Evolutionary conservation across 345 rosid species (phyloP).

Genomic region (Geranium rotundifolium): DNA sequence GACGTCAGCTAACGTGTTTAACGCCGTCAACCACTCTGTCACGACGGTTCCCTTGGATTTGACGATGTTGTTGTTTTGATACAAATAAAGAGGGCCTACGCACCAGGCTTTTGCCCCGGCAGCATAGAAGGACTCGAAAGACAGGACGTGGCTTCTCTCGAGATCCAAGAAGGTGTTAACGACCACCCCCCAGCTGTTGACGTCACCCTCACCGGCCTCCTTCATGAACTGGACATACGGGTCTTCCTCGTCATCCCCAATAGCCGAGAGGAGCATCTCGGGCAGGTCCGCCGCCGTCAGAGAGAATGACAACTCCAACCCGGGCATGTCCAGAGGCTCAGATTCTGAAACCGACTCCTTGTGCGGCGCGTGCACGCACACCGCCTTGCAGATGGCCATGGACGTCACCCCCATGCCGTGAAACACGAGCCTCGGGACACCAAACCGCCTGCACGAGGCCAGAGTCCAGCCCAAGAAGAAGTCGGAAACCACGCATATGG

Average conservation of each 20-base stretch:
- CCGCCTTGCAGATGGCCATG: slow-evolving; percentile 5
- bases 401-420: slow-evolving; percentile 8
- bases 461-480: slow-evolving; percentile 17
- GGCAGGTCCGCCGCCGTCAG: slow-evolving; percentile 1
- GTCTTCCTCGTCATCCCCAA: not conserved
- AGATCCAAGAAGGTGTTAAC: slow-evolving; percentile 19
- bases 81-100: slow-evolving; percentile 12
- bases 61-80: not conserved
- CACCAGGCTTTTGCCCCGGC: slow-evolving; percentile 18
- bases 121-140: slow-evolving; percentile 13
- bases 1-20: no score
- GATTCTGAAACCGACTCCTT: not conserved
- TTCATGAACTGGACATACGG: not conserved
- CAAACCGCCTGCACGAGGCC: slow-evolving; percentile 3
- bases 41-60: no score
- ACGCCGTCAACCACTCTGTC: no score
- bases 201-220: slow-evolving; percentile 12
- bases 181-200: slow-evolving; percentile 14
- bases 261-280: not conserved
- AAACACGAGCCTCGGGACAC: slow-evolving; percentile 20
- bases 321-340: not conserved
- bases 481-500: slow-evolving; percentile 20
- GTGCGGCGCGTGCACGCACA: slow-evolving; percentile 1
- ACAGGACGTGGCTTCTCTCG: slow-evolving; percentile 5
- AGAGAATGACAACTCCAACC: not conserved